phyloP scores from a whole-genome alignment of 352 stramenopile genomes.

The Thalassiosira hispida region DNA sequence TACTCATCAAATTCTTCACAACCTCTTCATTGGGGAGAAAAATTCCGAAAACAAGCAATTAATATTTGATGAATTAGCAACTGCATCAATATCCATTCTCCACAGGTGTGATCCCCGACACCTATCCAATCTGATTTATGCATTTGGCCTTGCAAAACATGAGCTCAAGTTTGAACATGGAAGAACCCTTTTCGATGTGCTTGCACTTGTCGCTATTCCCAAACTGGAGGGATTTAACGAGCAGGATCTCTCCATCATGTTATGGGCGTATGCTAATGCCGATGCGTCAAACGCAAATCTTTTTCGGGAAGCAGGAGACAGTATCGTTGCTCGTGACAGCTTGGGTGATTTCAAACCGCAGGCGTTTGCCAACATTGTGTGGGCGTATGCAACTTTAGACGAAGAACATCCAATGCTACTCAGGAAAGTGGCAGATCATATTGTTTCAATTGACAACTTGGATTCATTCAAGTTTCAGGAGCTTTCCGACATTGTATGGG shows the following conservation, averaged over 20 bases:
- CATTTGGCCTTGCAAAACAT: neutral
- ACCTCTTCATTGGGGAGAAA: neutral
- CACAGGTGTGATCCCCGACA: neutral
- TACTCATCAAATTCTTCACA: neutral
- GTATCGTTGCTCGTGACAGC: neutral
- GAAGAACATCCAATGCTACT: slow-evolving; percentile 14
- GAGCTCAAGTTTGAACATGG: slow-evolving; percentile 6
- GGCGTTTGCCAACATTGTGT: neutral
- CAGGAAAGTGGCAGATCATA: slow-evolving; percentile 1
- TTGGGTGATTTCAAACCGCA: slow-evolving; percentile 13
- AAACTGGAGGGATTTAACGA: neutral
- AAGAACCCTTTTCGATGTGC: neutral
- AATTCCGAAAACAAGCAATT: neutral
- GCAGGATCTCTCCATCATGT: neutral
- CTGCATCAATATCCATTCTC: neutral
- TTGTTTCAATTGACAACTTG: neutral
- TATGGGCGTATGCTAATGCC: slow-evolving; percentile 13
- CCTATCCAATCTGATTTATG: slow-evolving; percentile 10
- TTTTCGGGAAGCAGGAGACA: neutral
- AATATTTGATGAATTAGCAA: slow-evolving; percentile 13
- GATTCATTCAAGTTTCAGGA: neutral
- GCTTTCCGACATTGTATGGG: neutral
- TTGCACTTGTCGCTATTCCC: neutral
- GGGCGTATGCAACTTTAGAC: neutral
- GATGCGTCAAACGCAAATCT: neutral